Base-by-base conservation (phyloP, 179 eudicot genomes). In the Patellifolia procumbens region DNA sequence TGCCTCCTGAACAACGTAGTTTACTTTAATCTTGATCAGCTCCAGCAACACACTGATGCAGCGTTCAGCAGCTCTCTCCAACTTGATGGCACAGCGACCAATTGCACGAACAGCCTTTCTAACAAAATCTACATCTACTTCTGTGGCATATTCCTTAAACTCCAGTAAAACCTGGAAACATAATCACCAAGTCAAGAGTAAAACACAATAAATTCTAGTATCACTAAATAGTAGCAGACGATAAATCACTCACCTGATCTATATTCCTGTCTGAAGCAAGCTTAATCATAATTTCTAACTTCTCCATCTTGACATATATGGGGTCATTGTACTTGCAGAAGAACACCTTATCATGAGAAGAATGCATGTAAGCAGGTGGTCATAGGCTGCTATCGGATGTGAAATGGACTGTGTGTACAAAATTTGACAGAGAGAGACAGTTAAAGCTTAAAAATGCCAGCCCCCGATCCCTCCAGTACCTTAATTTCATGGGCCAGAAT, bases 301-400 rank as follows among this genome's bases (percentile, higher is more conserved):
- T 94, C 76, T 92, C 98, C 98, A 94, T 94, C 87, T 94, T 94
- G 80, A 94, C 98, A 87, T 94, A 92, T 39, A 94, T 94, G 46
- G 98, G 98, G 82, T 94, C 98, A 83, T 94, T 94, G 81, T 95
- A 95, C 87, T 95, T 95, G 92, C 99, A 95, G 81, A 95, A 95
- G 77, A 95, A 95, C 56, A 95, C 95, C 92, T 91, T 73, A 56
- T 43, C 75, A 56, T 26, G 56, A 37, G 75, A 69, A 13, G 43
- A 39, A 70, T 19, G 43, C 5, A 37, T 24, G 68, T 49, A 46
- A 63, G 35, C 59, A 68, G 49, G 35, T 52, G 16, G 22, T 52
- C 61, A 74, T 5, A 55, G 35, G 56, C 32, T 53, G 52, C 65
- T 22, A 20, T 28, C 1, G 24, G 37, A 43, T 22, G 22, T 20